Percentiles rank a stretch among this genome's conserved stretches.
Conservation (phyloP, 2,329 filamentous ascomycete species). For the Stemphylium vesicarium region DNA sequence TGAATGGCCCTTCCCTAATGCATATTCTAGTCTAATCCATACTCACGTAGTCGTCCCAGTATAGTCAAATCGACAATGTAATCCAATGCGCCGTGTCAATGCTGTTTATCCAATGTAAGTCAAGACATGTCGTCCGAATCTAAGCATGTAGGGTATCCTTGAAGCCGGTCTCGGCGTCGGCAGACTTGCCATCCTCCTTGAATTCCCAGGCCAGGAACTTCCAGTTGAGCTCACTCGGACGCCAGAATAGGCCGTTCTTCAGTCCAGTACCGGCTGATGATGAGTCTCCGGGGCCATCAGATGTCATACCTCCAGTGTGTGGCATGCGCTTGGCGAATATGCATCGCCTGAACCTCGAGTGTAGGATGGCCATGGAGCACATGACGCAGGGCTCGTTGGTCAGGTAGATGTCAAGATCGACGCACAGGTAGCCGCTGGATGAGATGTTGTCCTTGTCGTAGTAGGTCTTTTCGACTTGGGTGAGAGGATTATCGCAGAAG, state of each 20-base stretch:
- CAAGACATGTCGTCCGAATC: slow-evolving; percentile 1
- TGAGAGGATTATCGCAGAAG: slow-evolving; percentile 72
- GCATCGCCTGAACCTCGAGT: slow-evolving; percentile 88
- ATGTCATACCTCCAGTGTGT: slow-evolving; percentile 80
- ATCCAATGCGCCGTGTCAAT: slow-evolving; percentile 32
- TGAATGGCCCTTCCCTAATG: background rate
- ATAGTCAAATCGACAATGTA: slow-evolving; percentile 16
- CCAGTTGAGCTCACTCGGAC: slow-evolving; percentile 79
- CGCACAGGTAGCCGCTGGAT: slow-evolving; percentile 88
- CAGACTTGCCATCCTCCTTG: slow-evolving; percentile 44
- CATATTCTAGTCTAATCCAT: background rate
- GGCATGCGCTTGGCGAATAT: slow-evolving; percentile 82
- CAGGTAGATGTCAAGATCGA: slow-evolving; percentile 89
- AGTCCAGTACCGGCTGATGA: slow-evolving; percentile 34
- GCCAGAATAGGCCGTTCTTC: slow-evolving; percentile 69
- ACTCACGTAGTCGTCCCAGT: background rate
- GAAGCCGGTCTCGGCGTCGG: slow-evolving; percentile 16
- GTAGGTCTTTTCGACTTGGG: slow-evolving; percentile 68
- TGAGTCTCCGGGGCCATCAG: slow-evolving; percentile 59
- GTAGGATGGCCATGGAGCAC: slow-evolving; percentile 95
- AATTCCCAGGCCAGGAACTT: slow-evolving; percentile 83
- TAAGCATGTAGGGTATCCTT: slow-evolving; percentile 43
- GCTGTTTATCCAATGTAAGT: slow-evolving; percentile 32
- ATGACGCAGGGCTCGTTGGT: slow-evolving; percentile 96
- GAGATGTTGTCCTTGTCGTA: slow-evolving; percentile 67